A percentile compares a stretch with the other conserved stretches of the same genome.
Evolutionary conservation across 805 yeast species (phyloP).

Genomic region (Pichia paraexigua): DNA sequence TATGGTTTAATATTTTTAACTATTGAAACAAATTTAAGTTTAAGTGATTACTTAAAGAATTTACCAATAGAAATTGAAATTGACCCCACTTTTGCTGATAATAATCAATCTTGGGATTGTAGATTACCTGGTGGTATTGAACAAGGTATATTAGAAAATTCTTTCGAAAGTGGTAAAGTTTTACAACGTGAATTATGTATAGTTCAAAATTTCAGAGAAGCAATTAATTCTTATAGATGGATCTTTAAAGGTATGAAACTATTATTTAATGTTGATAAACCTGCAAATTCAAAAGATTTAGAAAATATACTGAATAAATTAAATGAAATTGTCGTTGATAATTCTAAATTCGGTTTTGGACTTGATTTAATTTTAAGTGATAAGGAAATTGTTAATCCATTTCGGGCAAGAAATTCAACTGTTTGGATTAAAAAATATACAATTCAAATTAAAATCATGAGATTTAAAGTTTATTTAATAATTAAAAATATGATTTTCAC

Average conservation of each 20-base stretch:
- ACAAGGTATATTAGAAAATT: slow-evolving; percentile 28
- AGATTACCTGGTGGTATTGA: slow-evolving; percentile 33
- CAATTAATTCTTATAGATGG: slow-evolving; percentile 38
- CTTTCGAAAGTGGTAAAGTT: slow-evolving; percentile 24
- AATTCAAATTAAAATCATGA: slow-evolving; percentile 22
- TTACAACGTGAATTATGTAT: slow-evolving; percentile 36
- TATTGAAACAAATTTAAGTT: slow-evolving; percentile 28
- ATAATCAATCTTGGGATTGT: slow-evolving; percentile 31
- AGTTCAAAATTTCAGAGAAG: slow-evolving; percentile 39
- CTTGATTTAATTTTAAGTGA: slow-evolving; percentile 19
- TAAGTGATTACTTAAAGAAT: slow-evolving; percentile 33
- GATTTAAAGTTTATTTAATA: slow-evolving; percentile 26
- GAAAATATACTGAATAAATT: slow-evolving; percentile 25
- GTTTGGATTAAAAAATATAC: slow-evolving; percentile 17
- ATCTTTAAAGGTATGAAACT: slow-evolving; percentile 34
- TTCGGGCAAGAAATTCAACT: slow-evolving; percentile 11
- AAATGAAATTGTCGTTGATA: slow-evolving; percentile 24
- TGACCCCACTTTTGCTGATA: slow-evolving; percentile 29
- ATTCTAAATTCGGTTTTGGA: slow-evolving; percentile 22
- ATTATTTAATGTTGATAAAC: slow-evolving; percentile 26
- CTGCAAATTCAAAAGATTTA: slow-evolving; percentile 29
- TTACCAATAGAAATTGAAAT: slow-evolving; percentile 30
- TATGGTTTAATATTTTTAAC: slow-evolving; percentile 28
- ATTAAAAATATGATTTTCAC: slow-evolving; percentile 43
- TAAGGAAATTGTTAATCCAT: slow-evolving; percentile 12